phyloP scores from a whole-genome alignment of 768 basidiomycete species.

The Boletus rubropictus region DNA sequence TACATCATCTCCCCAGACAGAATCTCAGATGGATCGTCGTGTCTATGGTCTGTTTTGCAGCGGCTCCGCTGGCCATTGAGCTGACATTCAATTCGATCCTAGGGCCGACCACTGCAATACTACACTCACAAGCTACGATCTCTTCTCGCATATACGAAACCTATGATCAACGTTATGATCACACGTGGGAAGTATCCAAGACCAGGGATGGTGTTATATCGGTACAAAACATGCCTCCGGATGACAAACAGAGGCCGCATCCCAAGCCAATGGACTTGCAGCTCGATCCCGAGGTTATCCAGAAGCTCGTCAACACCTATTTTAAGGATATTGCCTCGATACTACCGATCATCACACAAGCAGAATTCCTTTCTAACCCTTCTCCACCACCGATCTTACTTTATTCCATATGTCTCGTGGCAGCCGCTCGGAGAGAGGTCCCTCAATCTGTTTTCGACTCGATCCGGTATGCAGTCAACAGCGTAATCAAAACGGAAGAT shows the following conservation, averaged over 20 bases:
- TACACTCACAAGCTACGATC: slow-evolving; percentile 86
- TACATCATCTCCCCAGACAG: slow-evolving; percentile 43
- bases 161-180: slow-evolving; percentile 84
- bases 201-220: slow-evolving; percentile 85
- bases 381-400: slow-evolving; percentile 77
- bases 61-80: slow-evolving; percentile 10
- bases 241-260: slow-evolving; percentile 49
- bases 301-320: slow-evolving; percentile 84
- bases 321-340: slow-evolving; percentile 86
- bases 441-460: slow-evolving; percentile 85
- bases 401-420: slow-evolving; percentile 91
- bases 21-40: slow-evolving; percentile 50
- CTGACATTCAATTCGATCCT: slow-evolving; percentile 31
- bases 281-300: slow-evolving; percentile 72
- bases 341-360: slow-evolving; percentile 81
- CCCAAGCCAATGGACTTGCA: slow-evolving; percentile 65
- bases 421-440: slow-evolving; percentile 78
- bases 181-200: slow-evolving; percentile 80
- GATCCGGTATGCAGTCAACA: slow-evolving; percentile 82
- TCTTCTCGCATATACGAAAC: slow-evolving; percentile 80
- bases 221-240: slow-evolving; percentile 56
- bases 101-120: slow-evolving; percentile 82
- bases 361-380: slow-evolving; percentile 75
- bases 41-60: slow-evolving; percentile 50
- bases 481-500: slow-evolving; percentile 82